Evolutionary conservation across 2,329 filamentous ascomycete genomes (phyloP), one percentile per base, ranked within the genome.

Genomic region (Neonectria magnoliae): DNA sequence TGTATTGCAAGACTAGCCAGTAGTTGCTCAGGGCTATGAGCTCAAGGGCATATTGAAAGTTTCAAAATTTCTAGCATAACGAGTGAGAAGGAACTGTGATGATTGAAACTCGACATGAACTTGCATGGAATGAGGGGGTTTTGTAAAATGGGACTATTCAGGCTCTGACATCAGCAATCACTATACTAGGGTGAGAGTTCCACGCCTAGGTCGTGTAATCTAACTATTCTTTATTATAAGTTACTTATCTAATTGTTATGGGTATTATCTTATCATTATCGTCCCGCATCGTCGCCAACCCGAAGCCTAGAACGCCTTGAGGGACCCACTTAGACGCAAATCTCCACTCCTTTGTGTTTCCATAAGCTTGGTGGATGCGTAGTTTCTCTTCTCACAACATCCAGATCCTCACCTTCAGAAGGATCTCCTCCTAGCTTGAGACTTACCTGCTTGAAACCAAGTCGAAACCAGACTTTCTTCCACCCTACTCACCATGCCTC

Each of bases 401-500:
- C 27, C 13, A 8, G 14, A 31, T 36, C 13, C 27, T 51, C 29
- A 51, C 13, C 27, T 50, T 33, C 27, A 51, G 5, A 33, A 33
- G 6, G 2, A 20, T 22, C 29, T 33, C 5, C 25, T 6, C 5
- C 16, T n/a, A 22, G 14, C n/a, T 33, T 2, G 4, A 18, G 2
- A 5, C 4, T 51, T 9, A 18, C n/a, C 2, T 7, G 1, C n/a
- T n/a, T 29, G 7, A 9, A n/a, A 13, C 45, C 7, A 2, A 7
- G 10, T 18, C n/a, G 13, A 0, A 13, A 7, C 14, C 5, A 1
- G 5, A 13, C 5, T 18, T n/a, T 10, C 7, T 18, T 14, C 7
- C 13, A n/a, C 25, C 18, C 9, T 1, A 9, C 44, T 18, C 48
- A 27, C 20, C 33, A 64, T 64, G 62, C 51, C 62, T 13, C 41